phyloP scores from a whole-genome alignment of 2,329 filamentous ascomycete genomes.

The Cordyceps militaris region DNA sequence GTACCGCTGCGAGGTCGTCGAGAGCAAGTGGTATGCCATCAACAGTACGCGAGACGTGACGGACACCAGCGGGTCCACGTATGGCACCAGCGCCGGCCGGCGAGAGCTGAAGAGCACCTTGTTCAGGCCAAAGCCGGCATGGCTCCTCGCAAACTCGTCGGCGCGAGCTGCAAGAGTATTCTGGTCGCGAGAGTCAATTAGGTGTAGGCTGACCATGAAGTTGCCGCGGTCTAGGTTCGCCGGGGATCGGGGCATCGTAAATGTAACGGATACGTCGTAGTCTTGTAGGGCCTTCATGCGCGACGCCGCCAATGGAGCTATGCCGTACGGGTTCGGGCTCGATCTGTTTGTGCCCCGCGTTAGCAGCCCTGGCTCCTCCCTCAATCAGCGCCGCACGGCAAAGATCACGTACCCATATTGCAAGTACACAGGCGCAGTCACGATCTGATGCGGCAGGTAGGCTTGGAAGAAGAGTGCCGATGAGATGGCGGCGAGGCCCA shows the following conservation, averaged over 20 bases:
- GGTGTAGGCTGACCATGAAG: slow-evolving; percentile 83
- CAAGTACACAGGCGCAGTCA: slow-evolving; percentile 45
- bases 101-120: slow-evolving; percentile 55
- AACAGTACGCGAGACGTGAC: slow-evolving; percentile 52
- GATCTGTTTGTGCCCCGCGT: slow-evolving; percentile 27
- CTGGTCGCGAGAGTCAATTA: slow-evolving; percentile 44
- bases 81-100: slow-evolving; percentile 72
- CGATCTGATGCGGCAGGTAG: slow-evolving; percentile 49
- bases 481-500: slow-evolving; percentile 40
- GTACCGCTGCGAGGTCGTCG: slow-evolving; percentile 56
- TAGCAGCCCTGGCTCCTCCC: background rate
- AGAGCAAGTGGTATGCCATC: slow-evolving; percentile 63
- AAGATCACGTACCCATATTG: slow-evolving; percentile 47
- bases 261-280: slow-evolving; percentile 74
- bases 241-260: slow-evolving; percentile 72
- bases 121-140: slow-evolving; percentile 29
- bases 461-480: slow-evolving; percentile 49
- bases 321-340: slow-evolving; percentile 45
- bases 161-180: slow-evolving; percentile 21
- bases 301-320: slow-evolving; percentile 37
- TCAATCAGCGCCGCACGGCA: background rate
- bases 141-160: slow-evolving; percentile 23
- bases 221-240: slow-evolving; percentile 74
- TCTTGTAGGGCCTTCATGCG: slow-evolving; percentile 63
- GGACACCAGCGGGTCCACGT: slow-evolving; percentile 63